phyloP scores from a whole-genome alignment of 345 rosid genomes.

The Psidium guajava region DNA sequence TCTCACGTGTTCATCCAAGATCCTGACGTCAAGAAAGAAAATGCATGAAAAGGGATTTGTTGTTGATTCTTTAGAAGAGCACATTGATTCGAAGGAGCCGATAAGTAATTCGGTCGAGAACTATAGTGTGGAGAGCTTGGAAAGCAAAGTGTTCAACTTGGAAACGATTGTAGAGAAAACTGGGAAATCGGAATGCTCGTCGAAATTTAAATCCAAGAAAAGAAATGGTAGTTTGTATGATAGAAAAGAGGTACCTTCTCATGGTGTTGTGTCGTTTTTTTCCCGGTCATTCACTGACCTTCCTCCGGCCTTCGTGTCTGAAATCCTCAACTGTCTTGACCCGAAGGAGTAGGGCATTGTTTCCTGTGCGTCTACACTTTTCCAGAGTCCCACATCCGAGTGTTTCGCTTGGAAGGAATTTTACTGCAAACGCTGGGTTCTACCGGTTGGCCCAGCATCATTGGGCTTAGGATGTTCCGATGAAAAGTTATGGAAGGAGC shows the following conservation, averaged over 20 bases:
- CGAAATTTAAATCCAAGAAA: neutral
- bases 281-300: constrained; percentile 54
- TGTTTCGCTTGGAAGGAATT: constrained; percentile 83
- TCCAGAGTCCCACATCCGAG: constrained; percentile 62
- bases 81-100: constrained; percentile 5
- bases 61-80: constrained; percentile 6
- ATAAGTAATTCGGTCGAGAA: neutral
- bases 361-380: constrained; percentile 64
- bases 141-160: neutral
- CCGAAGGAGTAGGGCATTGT: constrained; percentile 81
- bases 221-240: neutral
- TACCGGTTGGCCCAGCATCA: constrained; percentile 20
- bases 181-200: constrained; percentile 12
- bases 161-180: constrained; percentile 3
- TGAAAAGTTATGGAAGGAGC: constrained; percentile 71
- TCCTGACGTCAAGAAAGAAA: no score
- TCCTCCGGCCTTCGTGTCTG: constrained; percentile 68
- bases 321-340: constrained; percentile 64
- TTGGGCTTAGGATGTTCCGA: constrained; percentile 19
- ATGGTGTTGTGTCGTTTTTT: constrained; percentile 16
- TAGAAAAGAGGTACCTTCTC: constrained; percentile 13
- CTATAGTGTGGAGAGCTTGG: neutral
- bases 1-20: no score
- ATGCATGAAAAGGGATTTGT: no score
- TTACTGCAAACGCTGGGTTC: constrained; percentile 83